These are phyloP conservation scores for Aspergillus haitiensis DNA, from an alignment of 495 filamentous ascomycete species.

Conservation along the genomic window DNA sequence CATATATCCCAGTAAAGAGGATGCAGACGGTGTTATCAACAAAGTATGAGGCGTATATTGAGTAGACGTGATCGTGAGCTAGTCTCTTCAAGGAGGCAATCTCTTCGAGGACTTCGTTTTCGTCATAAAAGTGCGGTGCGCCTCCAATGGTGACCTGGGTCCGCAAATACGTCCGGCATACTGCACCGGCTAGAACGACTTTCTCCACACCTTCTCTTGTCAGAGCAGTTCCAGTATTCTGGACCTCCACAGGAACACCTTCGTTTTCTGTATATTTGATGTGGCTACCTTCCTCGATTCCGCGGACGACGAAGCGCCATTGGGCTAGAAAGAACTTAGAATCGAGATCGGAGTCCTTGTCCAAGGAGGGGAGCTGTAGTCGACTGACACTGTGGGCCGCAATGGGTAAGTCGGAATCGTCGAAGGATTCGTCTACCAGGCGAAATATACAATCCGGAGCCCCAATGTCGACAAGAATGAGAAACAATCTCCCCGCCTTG, in stretches of 20 bases:
- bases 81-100: constrained; percentile 62
- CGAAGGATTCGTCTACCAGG: constrained; percentile 80
- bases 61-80: constrained; percentile 78
- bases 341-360: constrained; percentile 62
- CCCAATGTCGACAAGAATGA: constrained; percentile 77
- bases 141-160: constrained; percentile 66
- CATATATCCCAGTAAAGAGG: constrained; percentile 71
- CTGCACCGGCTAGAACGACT: constrained; percentile 54
- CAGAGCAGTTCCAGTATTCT: constrained; percentile 52
- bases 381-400: constrained; percentile 67
- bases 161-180: constrained; percentile 61
- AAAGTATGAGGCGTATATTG: constrained; percentile 77
- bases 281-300: constrained; percentile 68
- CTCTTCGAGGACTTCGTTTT: constrained; percentile 68
- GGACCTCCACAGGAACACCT: constrained; percentile 73
- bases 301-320: constrained; percentile 75
- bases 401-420: constrained; percentile 86
- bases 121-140: constrained; percentile 56
- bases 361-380: constrained; percentile 58
- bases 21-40: constrained; percentile 70
- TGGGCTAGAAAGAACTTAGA: constrained; percentile 78
- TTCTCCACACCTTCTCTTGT: constrained; percentile 60
- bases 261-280: constrained; percentile 74
- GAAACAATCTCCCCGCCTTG: constrained; percentile 74
- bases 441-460: constrained; percentile 84